phyloP scores from a whole-genome alignment of 2,329 filamentous ascomycete genomes.

The Tolypocladium amazonense region DNA sequence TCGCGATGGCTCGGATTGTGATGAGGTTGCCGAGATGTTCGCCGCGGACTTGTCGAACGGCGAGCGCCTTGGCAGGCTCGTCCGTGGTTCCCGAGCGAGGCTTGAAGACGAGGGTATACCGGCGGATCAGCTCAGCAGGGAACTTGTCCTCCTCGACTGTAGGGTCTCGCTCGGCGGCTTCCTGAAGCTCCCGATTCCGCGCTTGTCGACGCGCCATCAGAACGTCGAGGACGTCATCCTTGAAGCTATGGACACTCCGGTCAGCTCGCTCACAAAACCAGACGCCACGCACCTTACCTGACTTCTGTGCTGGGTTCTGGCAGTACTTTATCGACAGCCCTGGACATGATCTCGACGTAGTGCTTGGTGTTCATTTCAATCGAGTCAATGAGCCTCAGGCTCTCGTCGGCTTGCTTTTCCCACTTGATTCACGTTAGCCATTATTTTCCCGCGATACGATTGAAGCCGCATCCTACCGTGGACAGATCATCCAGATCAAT shows the following conservation, averaged over 20 bases:
- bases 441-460: background rate
- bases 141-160: conserved; percentile 66
- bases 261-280: background rate
- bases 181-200: conserved; percentile 67
- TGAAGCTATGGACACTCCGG: conserved; percentile 52
- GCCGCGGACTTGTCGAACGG: conserved; percentile 87
- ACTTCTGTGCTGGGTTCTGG: conserved; percentile 68
- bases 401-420: conserved; percentile 59
- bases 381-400: conserved; percentile 65
- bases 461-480: conserved; percentile 40
- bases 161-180: conserved; percentile 57
- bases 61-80: conserved; percentile 54
- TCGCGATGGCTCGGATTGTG: conserved; percentile 87
- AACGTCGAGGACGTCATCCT: conserved; percentile 93
- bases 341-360: conserved; percentile 85
- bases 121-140: conserved; percentile 79
- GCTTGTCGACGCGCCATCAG: conserved; percentile 86
- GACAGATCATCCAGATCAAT: conserved; percentile 86
- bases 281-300: conserved; percentile 41
- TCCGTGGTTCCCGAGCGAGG: conserved; percentile 66
- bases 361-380: conserved; percentile 89
- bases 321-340: conserved; percentile 79
- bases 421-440: conserved; percentile 39
- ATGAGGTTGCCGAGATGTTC: conserved; percentile 91
- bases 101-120: conserved; percentile 96